Base-by-base conservation (phyloP, 2,329 filamentous ascomycete species). In the Colletotrichum destructivum region DNA sequence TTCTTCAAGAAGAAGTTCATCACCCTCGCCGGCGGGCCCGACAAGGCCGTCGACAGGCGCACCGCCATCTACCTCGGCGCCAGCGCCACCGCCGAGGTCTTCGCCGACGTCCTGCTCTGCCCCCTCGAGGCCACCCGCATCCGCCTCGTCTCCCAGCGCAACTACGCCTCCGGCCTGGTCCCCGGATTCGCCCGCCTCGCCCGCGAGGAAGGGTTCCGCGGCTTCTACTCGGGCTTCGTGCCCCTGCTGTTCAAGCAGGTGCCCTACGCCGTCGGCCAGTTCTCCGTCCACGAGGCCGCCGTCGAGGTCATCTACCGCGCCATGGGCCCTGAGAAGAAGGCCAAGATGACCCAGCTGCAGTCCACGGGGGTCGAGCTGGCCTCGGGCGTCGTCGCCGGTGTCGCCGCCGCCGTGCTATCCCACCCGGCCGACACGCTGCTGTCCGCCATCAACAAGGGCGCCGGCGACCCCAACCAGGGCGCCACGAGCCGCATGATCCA, bases 1-100 rank as follows among this genome's bases (percentile, higher is more conserved):
- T 94, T 94, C 88, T 97, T 97, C 92, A 97, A 97, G 89, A 93
- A 96, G 85, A 90, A 93, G 83, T 92, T 89, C 81, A 95, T 97
- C 83, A 89, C 92, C 82, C 77, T 89, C 70, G 84, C 93, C 72
- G 94, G 86, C 55, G 85, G 85, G 0, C 83, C 83, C 42, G 84
- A 86, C 38, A 79, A 77, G 70, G 86, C 86, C 49, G 82, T 84
- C 23, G 73, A 78, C 15, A 78, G 80, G 72, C 84, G 87, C 74
- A 88, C 86, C 3, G 84, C 84, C 74, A 83, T 97, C 80, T 96
- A 96, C 86, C 90, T 96, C 69, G 89, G 88, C 75, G 90, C 91
- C 66, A 91, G 89, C 79, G 91, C 92, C 23, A 88, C 88, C 54
- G 92, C 91, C 69, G 92, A 93, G 80, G 89, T 93, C 80, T 89